Conservation (phyloP, 2,329 filamentous ascomycete species). For the Arthroderma uncinatum region DNA sequence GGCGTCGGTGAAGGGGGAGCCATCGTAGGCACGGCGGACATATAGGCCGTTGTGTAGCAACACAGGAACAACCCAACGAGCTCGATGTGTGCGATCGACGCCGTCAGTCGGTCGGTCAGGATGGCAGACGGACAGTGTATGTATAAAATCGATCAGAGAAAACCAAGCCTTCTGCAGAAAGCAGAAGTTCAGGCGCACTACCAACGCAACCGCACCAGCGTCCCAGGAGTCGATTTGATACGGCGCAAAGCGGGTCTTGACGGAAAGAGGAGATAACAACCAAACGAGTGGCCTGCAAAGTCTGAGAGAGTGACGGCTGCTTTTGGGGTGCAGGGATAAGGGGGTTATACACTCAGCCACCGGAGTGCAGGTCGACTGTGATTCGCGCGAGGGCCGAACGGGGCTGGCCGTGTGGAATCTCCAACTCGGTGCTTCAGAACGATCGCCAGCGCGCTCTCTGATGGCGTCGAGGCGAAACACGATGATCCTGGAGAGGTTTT, state of each 20-base stretch:
- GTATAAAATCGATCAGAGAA: background rate
- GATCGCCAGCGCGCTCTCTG: background rate
- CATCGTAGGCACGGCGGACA: background rate
- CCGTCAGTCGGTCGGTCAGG: background rate
- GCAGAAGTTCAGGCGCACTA: background rate
- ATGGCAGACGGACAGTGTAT: background rate
- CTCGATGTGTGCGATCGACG: background rate
- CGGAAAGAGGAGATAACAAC: background rate
- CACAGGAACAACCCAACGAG: background rate
- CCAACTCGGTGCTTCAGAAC: background rate
- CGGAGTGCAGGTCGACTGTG: background rate
- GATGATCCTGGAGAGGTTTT: background rate
- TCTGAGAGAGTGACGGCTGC: background rate
- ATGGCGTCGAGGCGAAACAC: background rate
- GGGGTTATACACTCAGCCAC: background rate
- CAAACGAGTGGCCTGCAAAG: background rate
- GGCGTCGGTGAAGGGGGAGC: constrained; percentile 3
- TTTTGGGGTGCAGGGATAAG: background rate
- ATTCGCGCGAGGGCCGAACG: background rate
- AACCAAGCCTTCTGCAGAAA: constrained; percentile 2
- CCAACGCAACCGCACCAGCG: background rate
- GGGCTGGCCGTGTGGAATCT: background rate
- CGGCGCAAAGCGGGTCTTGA: background rate
- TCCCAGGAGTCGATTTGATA: background rate
- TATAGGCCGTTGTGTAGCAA: background rate